Evolutionary conservation across 805 yeast genomes (phyloP), one percentile per base, ranked within the genome.

Genomic region (Isabelozyma gotoi): DNA sequence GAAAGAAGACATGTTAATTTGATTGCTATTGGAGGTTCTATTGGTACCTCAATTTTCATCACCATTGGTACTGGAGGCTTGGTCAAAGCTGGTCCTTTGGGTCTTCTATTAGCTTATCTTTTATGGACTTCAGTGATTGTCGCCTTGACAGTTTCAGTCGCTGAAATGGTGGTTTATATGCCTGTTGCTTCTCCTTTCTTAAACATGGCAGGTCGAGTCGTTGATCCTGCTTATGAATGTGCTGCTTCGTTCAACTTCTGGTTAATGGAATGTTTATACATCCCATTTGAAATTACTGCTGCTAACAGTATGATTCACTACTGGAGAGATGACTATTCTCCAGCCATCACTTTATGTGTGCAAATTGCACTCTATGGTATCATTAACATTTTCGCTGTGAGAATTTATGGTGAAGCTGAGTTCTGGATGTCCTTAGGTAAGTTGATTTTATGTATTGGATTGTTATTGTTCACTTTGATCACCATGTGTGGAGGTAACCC

Each of bases 281-380:
- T 74, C 51, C 79, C 80, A 10, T 73, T 73, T 66, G 60, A 76
- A 65, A 63, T 74, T 42, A 69, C 73, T 16, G 68, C 71, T 51
- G 76, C 76, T 42, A 78, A 80, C 45, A 74, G 80, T 19, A 74
- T 80, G 70, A 61, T 81, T 31, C 82, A 75, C 51, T 76, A 60
- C 51, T 76, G 81, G 80, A 58, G 76, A 48, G 69, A 63, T 42
- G 78, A 72, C 50, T 76, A 72, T 50, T 65, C 72, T 19, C 72
- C 79, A 10, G 80, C 75, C 16, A 74, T 74, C 39, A 66, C 80
- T 10, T 38, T 75, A 32, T 64, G 68, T 12, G 50, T 69, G 33
- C 77, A 73, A 47, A 62, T 76, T 39, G 67, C 50, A n/a, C 58
- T 70, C 11, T 76, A 76, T 45, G 63, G 73, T 10, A 44, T 57